Base-by-base conservation (phyloP, 805 yeast genomes). In the Wickerhamiella musiphila region DNA sequence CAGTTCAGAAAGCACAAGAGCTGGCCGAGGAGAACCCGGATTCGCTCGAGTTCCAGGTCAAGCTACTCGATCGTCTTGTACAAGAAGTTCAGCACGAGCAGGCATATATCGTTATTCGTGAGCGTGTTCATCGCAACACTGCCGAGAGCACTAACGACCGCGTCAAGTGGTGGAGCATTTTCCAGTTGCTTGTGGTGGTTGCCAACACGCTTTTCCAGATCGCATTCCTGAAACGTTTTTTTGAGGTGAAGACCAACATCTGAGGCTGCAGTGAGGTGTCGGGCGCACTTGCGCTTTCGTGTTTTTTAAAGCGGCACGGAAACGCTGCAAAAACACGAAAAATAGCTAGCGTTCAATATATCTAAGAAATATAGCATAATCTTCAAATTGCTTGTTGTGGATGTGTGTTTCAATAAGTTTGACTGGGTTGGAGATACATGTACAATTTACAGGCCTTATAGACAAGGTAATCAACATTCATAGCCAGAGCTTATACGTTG, bases 91-190 rank as follows among this genome's bases (percentile, higher is more conserved):
- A 78, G 59, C 86, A 83, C 46, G 98, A 90, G 58, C 60, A 77
- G 49, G 70, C 79, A 46, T 90, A 90, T 58, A 74, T 90, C 46
- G 92, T 84, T 29, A 83, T 86, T 39, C 74, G 98, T 59, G 98
- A 86, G 60, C 77, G 95, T 61, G 78, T 92, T 11, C 98, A 86
- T 57, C 78, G 98, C 69, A 90, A 86, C 60, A 86, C 98, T 7
- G 96, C 98, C 5, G 98, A 86, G 60, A 78, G 93, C 16, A 86
- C 98, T 28, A 86, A 86, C 57, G 76, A 90, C 34, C 73, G 98
- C 49, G 96, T 86, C 43, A 86, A 86, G 58, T 90, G 93, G 81
- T 86, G 98, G 98, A 79, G 94, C 18, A 65, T 81, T 20, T 77
- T 84, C 66, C 98, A 86, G 62, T 63, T 90, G 41, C 47, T 73